Percentiles rank a stretch among this genome's conserved stretches.
These are phyloP conservation scores for Dioscorea zingiberensis DNA, from an alignment of 106 monocot genomes.

Conservation along the genomic window DNA sequence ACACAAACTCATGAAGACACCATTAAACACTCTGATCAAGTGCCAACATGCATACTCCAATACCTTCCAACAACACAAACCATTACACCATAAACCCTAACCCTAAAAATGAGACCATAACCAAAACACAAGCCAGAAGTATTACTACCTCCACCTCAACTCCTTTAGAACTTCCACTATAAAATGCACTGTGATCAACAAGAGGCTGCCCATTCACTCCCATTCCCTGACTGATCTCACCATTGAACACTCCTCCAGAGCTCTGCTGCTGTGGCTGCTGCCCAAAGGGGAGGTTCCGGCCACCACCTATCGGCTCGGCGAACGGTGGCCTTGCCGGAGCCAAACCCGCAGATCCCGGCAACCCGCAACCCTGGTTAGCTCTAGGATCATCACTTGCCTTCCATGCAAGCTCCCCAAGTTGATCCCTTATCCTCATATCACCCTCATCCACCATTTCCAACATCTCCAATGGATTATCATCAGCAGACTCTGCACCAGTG, in stretches of 20 bases:
- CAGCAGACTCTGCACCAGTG: constrained; percentile 24
- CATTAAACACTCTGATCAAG: too few species aligned
- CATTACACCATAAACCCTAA: too few species aligned
- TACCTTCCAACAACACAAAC: too few species aligned
- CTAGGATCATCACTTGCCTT: constrained; percentile 47
- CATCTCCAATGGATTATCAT: constrained; percentile 18
- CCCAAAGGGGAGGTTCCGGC: constrained; percentile 1
- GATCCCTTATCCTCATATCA: constrained; percentile 46
- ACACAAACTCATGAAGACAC: too few species aligned
- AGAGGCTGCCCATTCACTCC: constrained; percentile 7
- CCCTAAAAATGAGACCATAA: too few species aligned
- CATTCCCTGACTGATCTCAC: background rate
- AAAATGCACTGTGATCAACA: background rate
- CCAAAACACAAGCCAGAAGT: background rate
- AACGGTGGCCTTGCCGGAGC: constrained; percentile 34
- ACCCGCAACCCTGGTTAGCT: constrained; percentile 31
- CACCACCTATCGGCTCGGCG: constrained; percentile 12
- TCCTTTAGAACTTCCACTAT: background rate
- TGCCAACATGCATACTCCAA: too few species aligned
- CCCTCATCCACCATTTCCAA: constrained; percentile 52
- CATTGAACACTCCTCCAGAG: too few species aligned
- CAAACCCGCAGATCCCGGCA: constrained; percentile 38
- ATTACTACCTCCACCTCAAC: background rate
- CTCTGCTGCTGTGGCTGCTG: constrained; percentile 6
- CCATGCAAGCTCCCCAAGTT: constrained; percentile 45